A percentile compares a stretch with the other conserved stretches of the same genome.
Conservation (phyloP, 352 stramenopile genomes). For the Globisporangium sylvaticum region DNA sequence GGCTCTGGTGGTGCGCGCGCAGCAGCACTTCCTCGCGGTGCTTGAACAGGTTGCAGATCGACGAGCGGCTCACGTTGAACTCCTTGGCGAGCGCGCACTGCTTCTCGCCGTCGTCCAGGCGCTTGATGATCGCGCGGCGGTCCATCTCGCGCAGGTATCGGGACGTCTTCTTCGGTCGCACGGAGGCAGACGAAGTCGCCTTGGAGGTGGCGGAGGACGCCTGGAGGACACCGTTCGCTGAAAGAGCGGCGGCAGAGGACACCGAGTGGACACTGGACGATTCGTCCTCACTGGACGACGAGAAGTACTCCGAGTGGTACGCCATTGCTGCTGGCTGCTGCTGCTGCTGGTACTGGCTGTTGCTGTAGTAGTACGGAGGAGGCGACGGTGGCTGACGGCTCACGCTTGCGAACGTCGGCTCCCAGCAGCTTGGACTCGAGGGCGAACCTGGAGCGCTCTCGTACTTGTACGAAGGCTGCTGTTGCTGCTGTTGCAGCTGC, state of each 20-base stretch:
- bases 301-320: background rate
- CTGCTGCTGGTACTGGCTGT: background rate
- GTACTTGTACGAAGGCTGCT: background rate
- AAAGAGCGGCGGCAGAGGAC: background rate
- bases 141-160: slow-evolving; percentile 69
- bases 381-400: background rate
- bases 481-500: background rate
- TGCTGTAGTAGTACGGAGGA: background rate
- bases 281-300: background rate
- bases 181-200: background rate
- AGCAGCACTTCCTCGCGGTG: slow-evolving; percentile 49
- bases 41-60: slow-evolving; percentile 73
- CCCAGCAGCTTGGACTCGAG: background rate
- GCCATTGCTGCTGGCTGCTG: background rate
- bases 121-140: slow-evolving; percentile 50
- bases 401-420: background rate
- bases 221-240: background rate
- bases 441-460: background rate
- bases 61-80: slow-evolving; percentile 61
- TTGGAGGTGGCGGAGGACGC: background rate
- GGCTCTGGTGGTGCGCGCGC: slow-evolving; percentile 36
- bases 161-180: slow-evolving; percentile 33
- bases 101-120: slow-evolving; percentile 57
- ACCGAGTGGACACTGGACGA: background rate
- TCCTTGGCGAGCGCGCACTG: slow-evolving; percentile 60